Base-by-base conservation (phyloP, 495 filamentous ascomycete genomes). In the Aspergillus mulundensis region DNA sequence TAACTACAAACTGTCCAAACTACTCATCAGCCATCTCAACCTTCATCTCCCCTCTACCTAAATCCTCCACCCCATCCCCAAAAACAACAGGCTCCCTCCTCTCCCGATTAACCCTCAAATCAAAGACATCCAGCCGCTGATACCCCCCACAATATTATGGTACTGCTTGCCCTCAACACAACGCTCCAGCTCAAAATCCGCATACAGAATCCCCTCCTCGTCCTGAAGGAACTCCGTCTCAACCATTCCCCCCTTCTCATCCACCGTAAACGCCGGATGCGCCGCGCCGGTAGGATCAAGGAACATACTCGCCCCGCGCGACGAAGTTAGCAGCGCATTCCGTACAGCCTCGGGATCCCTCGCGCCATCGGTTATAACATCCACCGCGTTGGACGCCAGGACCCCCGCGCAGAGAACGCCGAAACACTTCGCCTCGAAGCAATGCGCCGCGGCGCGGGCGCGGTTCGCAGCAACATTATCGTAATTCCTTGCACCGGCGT, bases 391-490 rank as follows among this genome's bases (percentile, higher is more conserved):
- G 28, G 28, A 10, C 4, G 28, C 28, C 28, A 40, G 38, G 14
- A 40, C 5, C 12, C 38, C 38, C 38, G 38, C 38, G 15, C 38
- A 40, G 38, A 40, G 38, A 4, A 40, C 38, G 38, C 38, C 38
- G 38, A 40, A 40, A 18, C 38, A 40, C 15, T 76, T 78, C 7
- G 68, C 73, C 47, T 76, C 74, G 54, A 78, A 78, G 53, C 71
- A 76, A 49, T 78, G 73, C 1, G 70, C 71, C 1, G 71, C 73
- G 0, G 70, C 66, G 1, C 75, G 59, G 15, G 61, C 68, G 19
- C 66, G 56, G 42, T 76, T 77, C 1, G 73, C 75, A 5, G 64
- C 61, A 1, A 75, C 62, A 45, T 78, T 76, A 41, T 76, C 70
- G 55, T 71, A 78, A 36, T 70, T 71, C 34, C n/a, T n/a, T n/a